Conservation (phyloP, 345 rosid species). For the Gossypium ekmanianum region DNA sequence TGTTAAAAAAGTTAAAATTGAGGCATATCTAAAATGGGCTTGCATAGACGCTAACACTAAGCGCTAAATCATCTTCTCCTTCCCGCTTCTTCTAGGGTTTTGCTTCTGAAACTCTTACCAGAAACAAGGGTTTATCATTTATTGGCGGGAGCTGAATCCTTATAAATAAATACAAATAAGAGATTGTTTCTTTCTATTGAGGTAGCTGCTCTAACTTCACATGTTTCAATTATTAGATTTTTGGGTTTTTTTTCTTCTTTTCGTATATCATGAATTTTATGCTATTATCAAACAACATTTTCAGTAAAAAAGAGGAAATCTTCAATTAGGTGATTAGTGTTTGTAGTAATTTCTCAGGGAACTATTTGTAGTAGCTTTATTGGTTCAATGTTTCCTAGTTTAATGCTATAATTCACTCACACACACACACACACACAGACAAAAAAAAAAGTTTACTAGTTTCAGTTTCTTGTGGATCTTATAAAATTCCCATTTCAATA, state of each 20-base stretch:
- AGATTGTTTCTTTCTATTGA: not conserved
- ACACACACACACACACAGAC: too few relatives aligned
- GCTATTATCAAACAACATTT: not conserved
- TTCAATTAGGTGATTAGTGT: not conserved
- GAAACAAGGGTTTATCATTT: not conserved
- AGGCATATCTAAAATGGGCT: not conserved
- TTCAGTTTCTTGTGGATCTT: not conserved
- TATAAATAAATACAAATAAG: not conserved
- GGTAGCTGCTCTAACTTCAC: not conserved
- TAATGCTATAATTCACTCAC: not conserved
- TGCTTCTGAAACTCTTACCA: not conserved
- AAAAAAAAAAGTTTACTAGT: not conserved
- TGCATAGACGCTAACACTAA: not conserved
- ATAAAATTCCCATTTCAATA: not conserved
- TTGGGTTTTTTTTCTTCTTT: not conserved
- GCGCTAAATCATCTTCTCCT: not conserved
- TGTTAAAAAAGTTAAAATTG: not conserved
- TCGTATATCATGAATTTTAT: not conserved
- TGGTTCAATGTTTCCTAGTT: not conserved
- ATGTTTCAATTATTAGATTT: not conserved
- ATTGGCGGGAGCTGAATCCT: not conserved
- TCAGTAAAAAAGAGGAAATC: not conserved
- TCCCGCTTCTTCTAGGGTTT: constrained; percentile 7
- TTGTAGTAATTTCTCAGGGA: constrained; percentile 9
- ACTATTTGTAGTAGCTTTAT: not conserved